A percentile compares a stretch with the other conserved stretches of the same genome.
These are phyloP conservation scores for Lodderomyces elongisporus DNA, from an alignment of 1,139 yeast species.

Conservation along the genomic window DNA sequence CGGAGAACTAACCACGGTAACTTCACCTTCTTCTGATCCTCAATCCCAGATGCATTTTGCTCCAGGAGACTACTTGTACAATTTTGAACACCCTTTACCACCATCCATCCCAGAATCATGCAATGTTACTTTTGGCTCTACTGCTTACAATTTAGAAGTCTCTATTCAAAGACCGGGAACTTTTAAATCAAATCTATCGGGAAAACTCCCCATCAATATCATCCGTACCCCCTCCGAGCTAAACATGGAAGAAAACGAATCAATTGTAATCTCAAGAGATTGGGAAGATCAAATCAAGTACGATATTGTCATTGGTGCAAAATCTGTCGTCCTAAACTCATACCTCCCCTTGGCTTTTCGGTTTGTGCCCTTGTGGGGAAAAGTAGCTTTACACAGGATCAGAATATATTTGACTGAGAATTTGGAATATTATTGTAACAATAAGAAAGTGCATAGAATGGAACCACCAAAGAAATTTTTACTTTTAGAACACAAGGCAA, in stretches of 20 bases:
- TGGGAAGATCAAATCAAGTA: conserved; percentile 93
- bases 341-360: conserved; percentile 79
- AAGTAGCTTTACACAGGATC: conserved; percentile 80
- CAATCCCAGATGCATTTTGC: conserved; percentile 30
- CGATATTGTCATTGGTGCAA: conserved; percentile 85
- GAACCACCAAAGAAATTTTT: conserved; percentile 83
- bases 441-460: conserved; percentile 82
- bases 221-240: conserved; percentile 74
- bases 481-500: conserved; percentile 73
- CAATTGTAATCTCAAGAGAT: conserved; percentile 81
- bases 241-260: conserved; percentile 85
- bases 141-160: conserved; percentile 65
- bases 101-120: conserved; percentile 80
- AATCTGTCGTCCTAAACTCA: conserved; percentile 78
- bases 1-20: conserved; percentile 11
- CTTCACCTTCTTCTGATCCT: conserved; percentile 14
- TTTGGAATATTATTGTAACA: conserved; percentile 80
- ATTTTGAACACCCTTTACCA: conserved; percentile 85
- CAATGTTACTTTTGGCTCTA: conserved; percentile 75
- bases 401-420: conserved; percentile 84
- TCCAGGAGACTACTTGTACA: conserved; percentile 90
- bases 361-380: conserved; percentile 75
- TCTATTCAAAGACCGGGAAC: conserved; percentile 72
- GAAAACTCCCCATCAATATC: conserved; percentile 58
- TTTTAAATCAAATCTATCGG: conserved; percentile 70